Evolutionary conservation across 1,139 yeast species (phyloP).

Genomic region (Yamadazyma mexicana): DNA sequence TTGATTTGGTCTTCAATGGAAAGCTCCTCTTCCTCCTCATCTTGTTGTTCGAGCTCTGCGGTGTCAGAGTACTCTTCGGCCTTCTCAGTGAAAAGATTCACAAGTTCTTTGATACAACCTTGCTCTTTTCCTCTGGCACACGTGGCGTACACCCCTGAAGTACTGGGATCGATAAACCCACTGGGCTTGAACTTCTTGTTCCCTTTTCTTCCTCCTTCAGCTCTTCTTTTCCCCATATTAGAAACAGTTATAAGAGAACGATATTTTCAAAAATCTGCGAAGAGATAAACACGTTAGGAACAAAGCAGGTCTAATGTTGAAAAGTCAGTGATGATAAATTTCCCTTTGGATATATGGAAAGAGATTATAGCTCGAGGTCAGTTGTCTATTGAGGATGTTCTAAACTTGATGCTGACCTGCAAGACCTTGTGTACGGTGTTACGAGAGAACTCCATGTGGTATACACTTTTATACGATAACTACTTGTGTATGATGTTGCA

Average conservation of each 20-base stretch:
- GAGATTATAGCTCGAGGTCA: slow-evolving; percentile 19
- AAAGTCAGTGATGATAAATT: too few species aligned
- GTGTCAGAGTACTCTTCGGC: slow-evolving; percentile 53
- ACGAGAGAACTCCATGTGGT: slow-evolving; percentile 21
- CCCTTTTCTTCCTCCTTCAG: slow-evolving; percentile 17
- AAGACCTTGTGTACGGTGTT: slow-evolving; percentile 12
- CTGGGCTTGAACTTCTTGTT: slow-evolving; percentile 46
- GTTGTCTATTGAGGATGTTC: slow-evolving; percentile 21
- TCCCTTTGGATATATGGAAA: slow-evolving; percentile 19
- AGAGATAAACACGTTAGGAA: not conserved
- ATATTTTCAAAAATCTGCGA: too few species aligned
- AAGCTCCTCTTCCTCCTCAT: slow-evolving; percentile 31
- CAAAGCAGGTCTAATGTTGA: not conserved
- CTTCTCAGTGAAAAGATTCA: slow-evolving; percentile 56
- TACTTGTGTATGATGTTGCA: slow-evolving; percentile 15
- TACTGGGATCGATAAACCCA: slow-evolving; percentile 71
- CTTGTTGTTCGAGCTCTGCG: slow-evolving; percentile 24
- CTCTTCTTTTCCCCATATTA: slow-evolving; percentile 23
- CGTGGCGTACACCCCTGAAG: slow-evolving; percentile 83
- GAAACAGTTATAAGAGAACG: too few species aligned
- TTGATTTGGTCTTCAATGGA: slow-evolving; percentile 77
- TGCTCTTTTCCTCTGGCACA: slow-evolving; percentile 78
- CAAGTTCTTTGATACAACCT: slow-evolving; percentile 72
- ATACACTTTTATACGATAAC: slow-evolving; percentile 12
- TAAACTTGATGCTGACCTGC: slow-evolving; percentile 16